Base-by-base conservation (phyloP, 73 alveolate genomes). In the Paramecium pentaurelia region DNA sequence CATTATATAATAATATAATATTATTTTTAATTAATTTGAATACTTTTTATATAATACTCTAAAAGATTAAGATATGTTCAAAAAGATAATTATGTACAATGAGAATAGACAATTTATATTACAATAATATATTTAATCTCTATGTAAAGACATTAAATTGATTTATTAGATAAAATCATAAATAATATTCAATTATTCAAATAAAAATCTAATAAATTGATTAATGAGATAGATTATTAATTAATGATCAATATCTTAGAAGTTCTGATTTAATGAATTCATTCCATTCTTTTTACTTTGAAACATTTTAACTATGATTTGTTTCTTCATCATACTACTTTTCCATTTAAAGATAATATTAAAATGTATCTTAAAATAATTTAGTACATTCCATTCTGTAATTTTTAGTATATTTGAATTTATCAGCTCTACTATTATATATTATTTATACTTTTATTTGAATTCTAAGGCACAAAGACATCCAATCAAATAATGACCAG, bases 381-480 rank as follows among this genome's bases (percentile, higher is more conserved):
- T 80, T 80, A 32, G 91, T 80, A n/a, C 91, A 80, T 80, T 80
- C 91, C 71, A 80, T 80, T 14, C 91, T 22, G 30, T 80, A 80
- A 44, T 80, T 80, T 47, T 80, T 80, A 8, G 91, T 80, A 47
- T 80, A 80, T 22, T 80, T 80, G 18, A 80, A 80, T 49, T 80
- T 80, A 36, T 80, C 91, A 80, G 91, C 91, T 47, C 91, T 80
- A 32, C 2, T 12, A 11, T 10, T 25, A 27, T 45, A 1, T 0
- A 80, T 1, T 20, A 4, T 3, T 8, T 7, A 12, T 80, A 80
- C 91, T 85, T 89, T 14, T 89, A 34, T 71, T 89, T 89, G 20
- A 89, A 89, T 44, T 89, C 94, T 14, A 89, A 54, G 28, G 94
- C 88, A 73, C 94, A 89, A 22, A 89, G 64, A 47, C 94, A 89